Base-by-base conservation (phyloP, 768 basidiomycete species). In the Leccinum disarticulatum region DNA sequence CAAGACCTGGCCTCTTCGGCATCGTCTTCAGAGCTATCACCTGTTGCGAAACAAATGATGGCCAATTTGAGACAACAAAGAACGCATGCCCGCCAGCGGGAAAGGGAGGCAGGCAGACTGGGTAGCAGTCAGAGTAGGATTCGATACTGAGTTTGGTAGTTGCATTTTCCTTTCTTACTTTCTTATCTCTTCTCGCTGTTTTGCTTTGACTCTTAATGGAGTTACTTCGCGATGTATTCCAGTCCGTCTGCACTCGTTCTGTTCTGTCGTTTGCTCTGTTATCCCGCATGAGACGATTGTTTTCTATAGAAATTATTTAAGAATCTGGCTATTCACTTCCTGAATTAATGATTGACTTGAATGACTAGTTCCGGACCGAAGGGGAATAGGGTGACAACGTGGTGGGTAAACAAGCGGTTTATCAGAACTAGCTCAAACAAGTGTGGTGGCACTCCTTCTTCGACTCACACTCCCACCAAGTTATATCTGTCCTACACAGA, bases 11-110 rank as follows among this genome's bases (percentile, higher is more conserved):
- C 86, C 3, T 90, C 87, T 2, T 87, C 90, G 22, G 81, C 87
- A 25, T 86, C 83, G 30, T 90, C 89, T 3, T 82, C 88, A 10
- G 90, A 91, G 61, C 75, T 92, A 53, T 91, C 90, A 19, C 87
- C 87, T 14, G 74, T 86, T 33, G 86, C 82, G 6, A 80, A 79
- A 64, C 80, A 86, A 68, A 79, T 91, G 66, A 91, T 91, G 90
- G 74, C 76, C 58, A 80, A 86, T 64, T 68, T 87, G 48, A 77
- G 90, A 54, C 70, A 73, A 58, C 74, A 79, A n/a, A 64, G 73
- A 33, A 74, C 62, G 67, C 54, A 69, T 19, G 73, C 73, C n/a
- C 72, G 73, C 49, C 70, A 68, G 53, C 73, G 64, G 38, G 73
- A 75, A 47, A 63, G 74, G 28, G 70, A 66, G 59, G 46, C 64